phyloP scores from a whole-genome alignment of 805 yeast species.

The Hanseniaspora jakobsenii region DNA sequence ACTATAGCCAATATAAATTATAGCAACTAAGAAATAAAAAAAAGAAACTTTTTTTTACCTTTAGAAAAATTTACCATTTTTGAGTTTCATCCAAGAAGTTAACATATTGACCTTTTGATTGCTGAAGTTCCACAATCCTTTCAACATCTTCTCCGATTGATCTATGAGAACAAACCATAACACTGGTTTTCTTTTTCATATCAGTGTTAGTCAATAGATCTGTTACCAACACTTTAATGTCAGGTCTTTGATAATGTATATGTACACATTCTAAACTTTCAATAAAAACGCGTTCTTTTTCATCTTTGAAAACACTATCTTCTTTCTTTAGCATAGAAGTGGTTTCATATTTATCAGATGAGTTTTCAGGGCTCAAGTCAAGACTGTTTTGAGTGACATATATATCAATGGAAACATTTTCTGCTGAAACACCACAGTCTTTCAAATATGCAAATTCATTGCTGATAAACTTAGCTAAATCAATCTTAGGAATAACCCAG shows the following conservation, averaged over 20 bases:
- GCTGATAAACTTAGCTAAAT: conserved; percentile 19
- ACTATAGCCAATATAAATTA: no score
- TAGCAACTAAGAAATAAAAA: no score
- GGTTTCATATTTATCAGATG: background rate
- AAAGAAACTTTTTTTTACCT: no score
- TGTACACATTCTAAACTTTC: conserved; percentile 28
- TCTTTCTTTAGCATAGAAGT: no score
- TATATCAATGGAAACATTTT: conserved; percentile 33
- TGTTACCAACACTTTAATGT: no score
- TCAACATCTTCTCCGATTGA: conserved; percentile 43
- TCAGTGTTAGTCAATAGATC: conserved; percentile 29
- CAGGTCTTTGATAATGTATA: no score
- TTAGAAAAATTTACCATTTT: conserved; percentile 45
- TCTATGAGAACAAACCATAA: conserved; percentile 47
- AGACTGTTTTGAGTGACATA: background rate
- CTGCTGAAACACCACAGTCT: conserved; percentile 42
- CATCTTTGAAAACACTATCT: background rate
- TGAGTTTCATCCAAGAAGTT: conserved; percentile 49
- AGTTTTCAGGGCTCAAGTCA: no score
- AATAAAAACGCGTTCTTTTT: conserved; percentile 18
- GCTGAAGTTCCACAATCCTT: conserved; percentile 30
- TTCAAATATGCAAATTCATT: conserved; percentile 17
- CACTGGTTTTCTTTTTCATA: conserved; percentile 34
- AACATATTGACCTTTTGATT: conserved; percentile 26
- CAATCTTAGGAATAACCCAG: conserved; percentile 19